Conservation (phyloP, 2,329 filamentous ascomycete species). For the Colletotrichum theobromicola region DNA sequence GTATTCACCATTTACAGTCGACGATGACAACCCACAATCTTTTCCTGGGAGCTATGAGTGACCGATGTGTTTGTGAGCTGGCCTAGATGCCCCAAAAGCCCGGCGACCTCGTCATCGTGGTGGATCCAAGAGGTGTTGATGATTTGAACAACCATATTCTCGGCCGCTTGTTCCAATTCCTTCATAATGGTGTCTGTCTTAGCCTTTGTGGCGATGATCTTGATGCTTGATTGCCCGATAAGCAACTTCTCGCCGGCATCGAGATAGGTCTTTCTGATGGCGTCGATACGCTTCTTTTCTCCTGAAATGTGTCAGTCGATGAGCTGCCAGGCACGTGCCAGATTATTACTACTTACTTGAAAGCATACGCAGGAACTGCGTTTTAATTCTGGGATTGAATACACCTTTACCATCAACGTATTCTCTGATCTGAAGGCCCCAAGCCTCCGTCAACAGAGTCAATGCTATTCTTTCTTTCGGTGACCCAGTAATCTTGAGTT, state of each 20-base stretch:
- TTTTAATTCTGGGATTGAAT: slow-evolving; percentile 40
- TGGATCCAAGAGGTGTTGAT: slow-evolving; percentile 31
- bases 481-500: slow-evolving; percentile 9
- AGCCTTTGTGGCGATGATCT: slow-evolving; percentile 39
- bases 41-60: neutral
- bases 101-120: slow-evolving; percentile 25
- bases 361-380: neutral
- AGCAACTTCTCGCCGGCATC: slow-evolving; percentile 43
- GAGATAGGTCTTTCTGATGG: slow-evolving; percentile 28
- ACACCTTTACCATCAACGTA: slow-evolving; percentile 47
- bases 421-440: slow-evolving; percentile 55
- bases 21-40: neutral
- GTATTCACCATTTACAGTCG: neutral
- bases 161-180: slow-evolving; percentile 19
- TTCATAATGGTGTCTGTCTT: slow-evolving; percentile 39
- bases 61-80: slow-evolving; percentile 37
- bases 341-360: neutral
- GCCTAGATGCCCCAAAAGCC: slow-evolving; percentile 39
- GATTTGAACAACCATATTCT: slow-evolving; percentile 14
- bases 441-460: slow-evolving; percentile 52
- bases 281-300: neutral
- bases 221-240: slow-evolving; percentile 32
- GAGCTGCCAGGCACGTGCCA: neutral
- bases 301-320: neutral
- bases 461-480: slow-evolving; percentile 47